Evolutionary conservation across 176 grass and related monocot genomes (phyloP), one percentile per base, ranked within the genome.

Genomic region (Tillandsia leiboldiana): DNA sequence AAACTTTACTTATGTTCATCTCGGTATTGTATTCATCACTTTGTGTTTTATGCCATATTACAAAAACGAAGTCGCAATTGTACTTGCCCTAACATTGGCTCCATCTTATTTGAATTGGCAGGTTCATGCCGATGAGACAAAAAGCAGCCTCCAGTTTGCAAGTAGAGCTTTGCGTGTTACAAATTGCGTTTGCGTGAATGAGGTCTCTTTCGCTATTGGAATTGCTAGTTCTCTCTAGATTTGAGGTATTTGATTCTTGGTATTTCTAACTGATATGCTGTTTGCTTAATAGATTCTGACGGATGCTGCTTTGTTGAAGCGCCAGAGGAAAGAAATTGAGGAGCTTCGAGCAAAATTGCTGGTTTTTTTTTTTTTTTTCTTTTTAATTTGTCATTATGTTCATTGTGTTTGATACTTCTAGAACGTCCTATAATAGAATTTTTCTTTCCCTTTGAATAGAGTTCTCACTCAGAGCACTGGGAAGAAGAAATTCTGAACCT

Each of bases 321-420:
- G 92, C 11, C 92, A 96, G 78, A 80, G 81, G 58, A 96, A 89
- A 75, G 88, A 92, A 82, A 96, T 96, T 68, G 92, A 96, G 64
- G 92, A 91, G 69, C 86, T 96, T 51, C 81, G 88, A 53, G 83
- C 83, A 74, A 96, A 96, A 79, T 73, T 96, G 57, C 70, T 73
- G 64, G 92, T 91, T 20, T 1, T 20, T 24, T 48, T 6, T 91
- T 49, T 20, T 24, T 48, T 6, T 73, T 49, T n/a, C n/a, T n/a
- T 27, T 51, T 83, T 62, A 17, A 9, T 66, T 47, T 67, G 12
- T 70, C 7, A 65, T 51, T 42, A 74, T 42, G 57, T 70, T 57
- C 53, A 27, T 48, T 28, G 10, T 18, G 9, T 14, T 59, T 59
- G 54, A 59, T 20, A n/a, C 33, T 56, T 12, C 53, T 56, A 56